Evolutionary conservation across 2,329 filamentous ascomycete species (phyloP).

Genomic region (Xylaria sp.): DNA sequence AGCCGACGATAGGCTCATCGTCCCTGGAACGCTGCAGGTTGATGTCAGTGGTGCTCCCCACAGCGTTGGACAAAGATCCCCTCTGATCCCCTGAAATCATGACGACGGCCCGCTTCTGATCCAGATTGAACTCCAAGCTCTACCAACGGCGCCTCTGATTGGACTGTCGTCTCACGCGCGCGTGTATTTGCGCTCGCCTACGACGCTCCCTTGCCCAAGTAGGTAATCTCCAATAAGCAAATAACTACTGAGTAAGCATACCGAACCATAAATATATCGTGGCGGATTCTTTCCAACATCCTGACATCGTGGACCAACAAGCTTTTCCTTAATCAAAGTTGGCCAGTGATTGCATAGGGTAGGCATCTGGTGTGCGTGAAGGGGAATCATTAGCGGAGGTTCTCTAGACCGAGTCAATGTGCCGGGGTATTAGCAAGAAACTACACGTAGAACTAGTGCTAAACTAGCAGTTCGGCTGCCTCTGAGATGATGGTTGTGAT

Average conservation of each 20-base stretch:
- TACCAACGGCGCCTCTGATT: constrained; percentile 11
- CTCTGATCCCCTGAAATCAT: constrained; percentile 17
- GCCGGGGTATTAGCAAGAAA: background rate
- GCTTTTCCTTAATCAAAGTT: too few relatives aligned
- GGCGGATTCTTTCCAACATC: background rate
- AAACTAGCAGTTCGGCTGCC: background rate
- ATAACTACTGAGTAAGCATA: too few relatives aligned
- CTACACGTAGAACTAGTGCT: background rate
- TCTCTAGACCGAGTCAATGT: background rate
- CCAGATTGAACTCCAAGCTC: constrained; percentile 5
- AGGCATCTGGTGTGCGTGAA: too few relatives aligned
- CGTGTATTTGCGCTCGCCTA: constrained; percentile 17
- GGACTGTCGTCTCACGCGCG: constrained; percentile 23
- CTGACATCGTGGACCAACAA: background rate
- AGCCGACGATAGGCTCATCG: too few relatives aligned
- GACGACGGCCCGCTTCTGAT: constrained; percentile 14
- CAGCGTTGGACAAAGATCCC: constrained; percentile 6
- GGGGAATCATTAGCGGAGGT: background rate
- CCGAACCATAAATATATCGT: background rate
- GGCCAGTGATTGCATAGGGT: too few relatives aligned
- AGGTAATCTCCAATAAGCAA: background rate
- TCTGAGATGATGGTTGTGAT: background rate
- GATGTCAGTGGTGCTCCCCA: constrained; percentile 25
- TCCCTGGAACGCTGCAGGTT: constrained; percentile 17
- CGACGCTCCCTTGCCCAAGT: background rate